Evolutionary conservation across 345 rosid species (phyloP).

Genomic region (Camelina neglecta): DNA sequence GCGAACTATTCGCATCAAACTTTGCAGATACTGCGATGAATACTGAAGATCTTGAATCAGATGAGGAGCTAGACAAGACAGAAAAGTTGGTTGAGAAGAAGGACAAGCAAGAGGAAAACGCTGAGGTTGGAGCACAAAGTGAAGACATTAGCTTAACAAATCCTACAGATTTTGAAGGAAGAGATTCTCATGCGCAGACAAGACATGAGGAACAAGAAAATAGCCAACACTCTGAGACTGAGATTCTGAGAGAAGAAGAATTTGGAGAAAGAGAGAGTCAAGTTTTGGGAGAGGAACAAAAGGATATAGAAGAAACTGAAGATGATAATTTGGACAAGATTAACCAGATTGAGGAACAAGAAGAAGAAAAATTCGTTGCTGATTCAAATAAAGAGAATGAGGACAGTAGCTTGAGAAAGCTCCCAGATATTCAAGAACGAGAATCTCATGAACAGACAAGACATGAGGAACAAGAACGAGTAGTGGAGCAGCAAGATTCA

Average conservation of each 20-base stretch:
- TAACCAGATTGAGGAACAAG: constrained; percentile 26
- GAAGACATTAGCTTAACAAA: constrained; percentile 20
- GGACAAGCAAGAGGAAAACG: constrained; percentile 8
- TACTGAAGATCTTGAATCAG: constrained; percentile 4
- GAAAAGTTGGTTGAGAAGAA: constrained; percentile 16
- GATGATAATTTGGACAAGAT: not conserved
- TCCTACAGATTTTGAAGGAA: not conserved
- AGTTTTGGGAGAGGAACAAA: not conserved
- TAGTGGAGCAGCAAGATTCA: not conserved
- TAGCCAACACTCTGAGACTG: not conserved
- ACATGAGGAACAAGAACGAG: constrained; percentile 19
- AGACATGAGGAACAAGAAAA: no score
- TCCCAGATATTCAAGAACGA: not conserved
- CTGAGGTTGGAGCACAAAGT: constrained; percentile 2
- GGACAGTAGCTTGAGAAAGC: constrained; percentile 2
- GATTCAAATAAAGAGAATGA: constrained; percentile 8
- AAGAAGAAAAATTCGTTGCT: not conserved
- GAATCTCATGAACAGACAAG: not conserved
- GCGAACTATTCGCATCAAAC: constrained; percentile 7
- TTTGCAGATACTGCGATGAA: constrained; percentile 22
- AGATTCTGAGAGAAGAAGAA: constrained; percentile 14
- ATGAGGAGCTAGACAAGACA: constrained; percentile 2
- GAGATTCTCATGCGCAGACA: no score
- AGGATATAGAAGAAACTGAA: constrained; percentile 10
- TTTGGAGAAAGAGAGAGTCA: not conserved